Evolutionary conservation across 331 rosid species (phyloP), one percentile per base, ranked within the genome.

Genomic region (Saraca asoca): DNA sequence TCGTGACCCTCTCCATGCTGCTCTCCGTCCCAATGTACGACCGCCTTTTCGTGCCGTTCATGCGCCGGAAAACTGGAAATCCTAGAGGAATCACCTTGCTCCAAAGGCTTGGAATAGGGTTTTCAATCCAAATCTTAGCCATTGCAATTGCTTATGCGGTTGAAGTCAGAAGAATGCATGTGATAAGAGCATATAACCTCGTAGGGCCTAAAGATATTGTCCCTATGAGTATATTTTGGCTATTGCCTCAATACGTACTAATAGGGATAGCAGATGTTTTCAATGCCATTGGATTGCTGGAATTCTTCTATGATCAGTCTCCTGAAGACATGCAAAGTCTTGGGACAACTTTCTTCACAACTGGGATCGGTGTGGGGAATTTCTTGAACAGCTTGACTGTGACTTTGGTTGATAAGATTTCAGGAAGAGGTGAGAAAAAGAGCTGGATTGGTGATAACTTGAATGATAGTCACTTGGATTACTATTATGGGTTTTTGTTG

Each of bases 281-380:
- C 64, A 83, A 85, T 7, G 83, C 80, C 10, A 78, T 84, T 37
- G 96, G 96, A 2, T 50, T 87, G 78, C 74, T 85, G 2, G 96
- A 89, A 55, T 89, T 87, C 76, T 89, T 89, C 79, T 89, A 87
- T 51, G 96, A 89, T 68, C 91, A 89, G 46, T 89, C 95, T 15
- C 96, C 95, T 2, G 91, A 89, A 63, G 87, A 89, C 39, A 81
- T 89, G 96, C 89, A 89, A 58, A 86, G 84, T 5, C 83, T 89
- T 7, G 95, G 95, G 64, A 89, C 95, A 5, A 87, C 95, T 0
- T 87, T 89, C 65, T 89, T 65, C 86, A 87, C 96, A 0, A 89
- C 91, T 70, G 86, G 91, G 56, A 63, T 89, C 12, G 96, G 95
- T 48, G 83, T 85, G 1, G 96, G 96, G 14, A 89, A 81, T 77